A percentile compares a stretch with the other conserved stretches of the same genome.
phyloP scores from a whole-genome alignment of 2,329 filamentous ascomycete species.

The Trichoderma sp. region DNA sequence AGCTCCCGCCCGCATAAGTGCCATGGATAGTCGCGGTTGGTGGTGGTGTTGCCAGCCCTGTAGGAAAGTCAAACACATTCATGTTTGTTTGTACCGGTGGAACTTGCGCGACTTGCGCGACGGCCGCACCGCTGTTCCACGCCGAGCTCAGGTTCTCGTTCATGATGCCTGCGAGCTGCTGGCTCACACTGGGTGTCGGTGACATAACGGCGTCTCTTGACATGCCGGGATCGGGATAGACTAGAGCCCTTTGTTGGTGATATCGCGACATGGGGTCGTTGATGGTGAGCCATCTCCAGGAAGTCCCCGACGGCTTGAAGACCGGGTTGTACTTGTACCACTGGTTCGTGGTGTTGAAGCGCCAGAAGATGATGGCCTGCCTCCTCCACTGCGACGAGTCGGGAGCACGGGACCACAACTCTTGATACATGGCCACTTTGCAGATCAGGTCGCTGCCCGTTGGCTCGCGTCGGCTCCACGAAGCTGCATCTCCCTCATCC shows the following conservation, averaged over 20 bases:
- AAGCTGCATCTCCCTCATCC: slow-evolving; percentile 40
- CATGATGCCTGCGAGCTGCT: slow-evolving; percentile 54
- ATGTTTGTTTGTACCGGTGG: slow-evolving; percentile 35
- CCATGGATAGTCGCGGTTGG: slow-evolving; percentile 51
- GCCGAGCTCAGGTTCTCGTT: slow-evolving; percentile 53
- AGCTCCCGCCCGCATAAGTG: slow-evolving; percentile 45
- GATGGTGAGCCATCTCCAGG: slow-evolving; percentile 61
- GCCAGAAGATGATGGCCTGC: slow-evolving; percentile 62
- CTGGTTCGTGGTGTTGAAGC: slow-evolving; percentile 53
- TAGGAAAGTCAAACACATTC: slow-evolving; percentile 48
- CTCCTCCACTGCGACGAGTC: slow-evolving; percentile 50
- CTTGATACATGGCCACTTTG: slow-evolving; percentile 65
- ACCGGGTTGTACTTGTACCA: slow-evolving; percentile 49
- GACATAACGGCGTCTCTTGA: slow-evolving; percentile 50
- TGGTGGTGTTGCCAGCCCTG: slow-evolving; percentile 55
- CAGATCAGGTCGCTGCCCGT: slow-evolving; percentile 56
- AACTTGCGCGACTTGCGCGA: slow-evolving; percentile 31
- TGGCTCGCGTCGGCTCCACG: slow-evolving; percentile 38
- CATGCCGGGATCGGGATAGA: slow-evolving; percentile 35
- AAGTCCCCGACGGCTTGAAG: slow-evolving; percentile 52
- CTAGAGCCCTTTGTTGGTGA: slow-evolving; percentile 49
- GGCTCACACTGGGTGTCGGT: slow-evolving; percentile 47
- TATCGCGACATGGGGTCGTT: slow-evolving; percentile 58
- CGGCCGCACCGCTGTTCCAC: slow-evolving; percentile 40
- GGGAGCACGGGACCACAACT: slow-evolving; percentile 56